Conservation (phyloP, 768 basidiomycete species). For the Ramaria sp. region DNA sequence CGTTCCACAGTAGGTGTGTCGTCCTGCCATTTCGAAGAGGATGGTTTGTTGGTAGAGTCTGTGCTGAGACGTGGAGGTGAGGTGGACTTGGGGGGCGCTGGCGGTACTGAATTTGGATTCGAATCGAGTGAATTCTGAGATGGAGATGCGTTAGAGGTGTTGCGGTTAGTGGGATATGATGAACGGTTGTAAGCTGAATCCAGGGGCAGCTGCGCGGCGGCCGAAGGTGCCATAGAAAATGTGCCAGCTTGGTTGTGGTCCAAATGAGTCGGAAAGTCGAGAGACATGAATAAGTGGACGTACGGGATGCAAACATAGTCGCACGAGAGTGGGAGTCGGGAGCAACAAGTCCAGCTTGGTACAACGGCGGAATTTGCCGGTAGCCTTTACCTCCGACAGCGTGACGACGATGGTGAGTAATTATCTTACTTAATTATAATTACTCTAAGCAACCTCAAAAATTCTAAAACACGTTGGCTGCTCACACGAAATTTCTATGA, state of each 20-base stretch:
- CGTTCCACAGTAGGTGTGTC: not conserved
- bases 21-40: slow-evolving; percentile 1
- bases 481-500: no score
- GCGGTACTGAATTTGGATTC: not conserved
- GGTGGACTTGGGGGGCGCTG: not conserved
- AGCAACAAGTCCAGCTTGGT: not conserved
- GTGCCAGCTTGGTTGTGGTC: not conserved
- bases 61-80: slow-evolving; percentile 7
- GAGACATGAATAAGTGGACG: not conserved
- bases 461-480: no score
- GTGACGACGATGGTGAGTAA: no score
- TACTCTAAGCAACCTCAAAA: no score
- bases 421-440: no score
- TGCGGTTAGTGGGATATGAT: not conserved
- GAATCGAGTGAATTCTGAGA: slow-evolving; percentile 4
- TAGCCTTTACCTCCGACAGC: not conserved
- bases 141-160: not conserved
- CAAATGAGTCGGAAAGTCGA: not conserved
- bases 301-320: not conserved
- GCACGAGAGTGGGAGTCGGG: not conserved
- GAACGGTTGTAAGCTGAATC: not conserved
- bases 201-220: not conserved
- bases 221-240: not conserved
- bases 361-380: not conserved
- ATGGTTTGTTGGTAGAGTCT: slow-evolving; percentile 3